These are phyloP conservation scores for Biscogniauxia sp. DNA, from an alignment of 2,329 filamentous ascomycete species.

Conservation along the genomic window DNA sequence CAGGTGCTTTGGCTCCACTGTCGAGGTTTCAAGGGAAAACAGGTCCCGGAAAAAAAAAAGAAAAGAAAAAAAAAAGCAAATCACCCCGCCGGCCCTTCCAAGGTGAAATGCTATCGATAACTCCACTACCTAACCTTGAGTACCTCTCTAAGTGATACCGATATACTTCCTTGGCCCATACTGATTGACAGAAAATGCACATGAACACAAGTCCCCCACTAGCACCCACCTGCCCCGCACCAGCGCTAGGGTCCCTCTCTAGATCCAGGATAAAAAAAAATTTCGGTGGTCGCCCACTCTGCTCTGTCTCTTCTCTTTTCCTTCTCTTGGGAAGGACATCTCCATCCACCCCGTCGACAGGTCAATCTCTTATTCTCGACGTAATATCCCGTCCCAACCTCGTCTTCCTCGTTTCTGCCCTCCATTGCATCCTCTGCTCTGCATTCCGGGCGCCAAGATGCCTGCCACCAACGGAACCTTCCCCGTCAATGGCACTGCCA, in stretches of 20 bases:
- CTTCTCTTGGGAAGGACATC: constrained; percentile 54
- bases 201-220: background rate
- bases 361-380: constrained; percentile 31
- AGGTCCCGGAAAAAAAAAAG: no score
- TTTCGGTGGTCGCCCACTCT: constrained; percentile 32
- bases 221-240: constrained; percentile 19
- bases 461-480: constrained; percentile 66
- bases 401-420: constrained; percentile 30
- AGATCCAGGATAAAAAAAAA: constrained; percentile 34
- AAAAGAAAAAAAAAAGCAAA: background rate
- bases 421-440: constrained; percentile 31
- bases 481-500: constrained; percentile 49
- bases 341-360: constrained; percentile 37
- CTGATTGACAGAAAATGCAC: no score
- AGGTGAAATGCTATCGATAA: no score
- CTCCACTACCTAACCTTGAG: no score
- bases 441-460: constrained; percentile 54
- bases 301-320: constrained; percentile 38
- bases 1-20: background rate
- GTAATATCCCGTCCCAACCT: constrained; percentile 42
- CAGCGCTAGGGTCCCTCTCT: constrained; percentile 14
- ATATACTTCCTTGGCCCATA: background rate
- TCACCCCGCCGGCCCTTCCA: background rate
- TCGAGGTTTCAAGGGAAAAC: background rate
- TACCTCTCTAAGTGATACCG: background rate